Evolutionary conservation across 2,329 filamentous ascomycete genomes (phyloP), one percentile per base, ranked within the genome.

Genomic region (Dendryphion nanum): DNA sequence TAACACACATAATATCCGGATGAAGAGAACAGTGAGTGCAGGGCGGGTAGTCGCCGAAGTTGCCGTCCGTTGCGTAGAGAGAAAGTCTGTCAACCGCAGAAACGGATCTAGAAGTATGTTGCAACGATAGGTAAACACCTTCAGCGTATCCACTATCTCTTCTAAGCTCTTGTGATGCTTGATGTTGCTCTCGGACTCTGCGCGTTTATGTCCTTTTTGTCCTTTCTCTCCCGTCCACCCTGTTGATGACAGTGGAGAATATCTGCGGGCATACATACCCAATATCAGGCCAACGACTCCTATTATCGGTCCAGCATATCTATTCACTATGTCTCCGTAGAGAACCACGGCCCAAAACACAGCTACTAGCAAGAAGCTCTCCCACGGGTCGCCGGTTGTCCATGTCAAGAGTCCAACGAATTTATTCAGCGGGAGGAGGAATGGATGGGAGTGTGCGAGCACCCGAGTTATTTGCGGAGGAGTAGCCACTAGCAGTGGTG

Each of bases 381-480:
- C 89, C 91, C 91, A 98, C 0, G 90, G 83, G 62, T 98, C 93
- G 26, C 81, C 86, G 1, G 86, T 90, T 6, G 89, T 95, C 93
- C 93, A 98, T 70, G 87, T 95, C 47, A 98, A 61, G 44, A 98
- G 72, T 0, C 91, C 93, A 3, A 79, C 85, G 13, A 95, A 68
- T 59, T 85, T 86, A 64, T 96, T 97, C 40, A 97, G 73, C 5
- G 90, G 89, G 6, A 95, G 73, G 6, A 98, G 75, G 62, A 96
- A 97, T 0, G 93, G 90, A 62, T 98, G 91, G 47, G 90, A 95
- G 64, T 97, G 96, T 48, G 91, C 91, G 43, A 98, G 77, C 12
- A 91, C 90, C 53, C 93, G 82, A 2, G 93, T 98, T 63, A 98
- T 85, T 61, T 95, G 88, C 2, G 93, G 93, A 30, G 93, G 93